Percentiles rank a stretch among this genome's conserved stretches.
Conservation (phyloP, 768 basidiomycete species). For the Fibroporia radiculosa region DNA sequence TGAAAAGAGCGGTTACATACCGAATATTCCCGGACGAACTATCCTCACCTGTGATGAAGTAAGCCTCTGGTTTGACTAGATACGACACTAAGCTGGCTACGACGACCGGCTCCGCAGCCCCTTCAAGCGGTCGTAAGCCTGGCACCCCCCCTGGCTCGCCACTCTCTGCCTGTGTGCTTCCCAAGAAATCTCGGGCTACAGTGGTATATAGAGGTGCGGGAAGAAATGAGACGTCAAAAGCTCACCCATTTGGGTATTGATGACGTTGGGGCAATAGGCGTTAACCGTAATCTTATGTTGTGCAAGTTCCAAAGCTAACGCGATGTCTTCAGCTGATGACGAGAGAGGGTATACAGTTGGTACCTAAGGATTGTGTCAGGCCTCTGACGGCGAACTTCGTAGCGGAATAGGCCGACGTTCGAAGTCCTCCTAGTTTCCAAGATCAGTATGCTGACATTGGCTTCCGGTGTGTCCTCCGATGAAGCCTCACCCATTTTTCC, state of each 20-base stretch:
- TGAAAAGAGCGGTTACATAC: background rate
- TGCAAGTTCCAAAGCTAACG: slow-evolving; percentile 8
- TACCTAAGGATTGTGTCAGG: slow-evolving; percentile 19
- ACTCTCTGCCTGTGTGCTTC: too few relatives aligned
- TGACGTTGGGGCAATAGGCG: slow-evolving; percentile 20
- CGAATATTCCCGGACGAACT: background rate
- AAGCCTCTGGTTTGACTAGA: slow-evolving; percentile 15
- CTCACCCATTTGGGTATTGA: slow-evolving; percentile 16
- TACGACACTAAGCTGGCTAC: slow-evolving; percentile 17
- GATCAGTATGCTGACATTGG: background rate
- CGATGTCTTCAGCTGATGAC: background rate
- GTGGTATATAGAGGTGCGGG: too few relatives aligned
- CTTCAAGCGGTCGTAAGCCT: too few relatives aligned
- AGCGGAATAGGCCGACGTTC: slow-evolving; percentile 13
- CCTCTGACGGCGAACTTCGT: slow-evolving; percentile 23
- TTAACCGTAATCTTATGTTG: slow-evolving; percentile 22
- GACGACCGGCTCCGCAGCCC: slow-evolving; percentile 4
- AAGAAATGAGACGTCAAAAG: too few relatives aligned
- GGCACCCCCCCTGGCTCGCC: too few relatives aligned
- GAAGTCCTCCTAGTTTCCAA: background rate
- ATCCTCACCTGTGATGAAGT: slow-evolving; percentile 14
- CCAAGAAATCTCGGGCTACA: too few relatives aligned
- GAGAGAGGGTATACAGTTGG: slow-evolving; percentile 9
- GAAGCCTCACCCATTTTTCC: slow-evolving; percentile 4
- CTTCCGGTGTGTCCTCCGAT: too few relatives aligned